Conservation (phyloP, 345 rosid genomes). For the Salix purpurea region DNA sequence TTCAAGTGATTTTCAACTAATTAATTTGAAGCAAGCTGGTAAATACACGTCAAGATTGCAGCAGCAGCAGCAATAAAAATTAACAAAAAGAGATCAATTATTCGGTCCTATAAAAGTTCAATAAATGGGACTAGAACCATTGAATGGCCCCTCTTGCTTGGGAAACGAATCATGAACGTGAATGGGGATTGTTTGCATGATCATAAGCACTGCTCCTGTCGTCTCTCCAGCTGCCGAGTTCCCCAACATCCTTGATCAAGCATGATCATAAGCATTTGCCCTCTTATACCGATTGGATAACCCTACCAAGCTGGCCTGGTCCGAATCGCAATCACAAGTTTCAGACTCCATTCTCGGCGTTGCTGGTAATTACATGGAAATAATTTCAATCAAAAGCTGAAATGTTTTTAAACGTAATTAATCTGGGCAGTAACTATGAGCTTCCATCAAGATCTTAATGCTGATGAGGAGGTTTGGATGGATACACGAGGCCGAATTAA, state of each 20-base stretch:
- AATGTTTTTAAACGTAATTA: too few relatives aligned
- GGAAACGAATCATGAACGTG: constrained; percentile 8
- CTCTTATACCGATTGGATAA: not conserved
- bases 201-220: not conserved
- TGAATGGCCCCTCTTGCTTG: not conserved
- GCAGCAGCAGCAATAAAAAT: not conserved
- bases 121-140: not conserved
- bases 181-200: not conserved
- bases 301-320: not conserved
- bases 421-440: not conserved
- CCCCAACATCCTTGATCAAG: not conserved
- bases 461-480: too few relatives aligned
- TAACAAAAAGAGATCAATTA: constrained; percentile 9
- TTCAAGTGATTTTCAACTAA: too few relatives aligned
- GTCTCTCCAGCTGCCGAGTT: not conserved
- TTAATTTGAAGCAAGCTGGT: not conserved
- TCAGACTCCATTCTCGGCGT: not conserved
- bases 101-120: not conserved
- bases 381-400: not conserved
- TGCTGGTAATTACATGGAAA: not conserved
- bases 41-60: not conserved
- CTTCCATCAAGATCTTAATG: not conserved
- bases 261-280: not conserved
- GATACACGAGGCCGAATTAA: too few relatives aligned
- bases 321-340: not conserved